Evolutionary conservation across 495 filamentous ascomycete genomes (phyloP).

Genomic region (Parathielavia appendiculata): DNA sequence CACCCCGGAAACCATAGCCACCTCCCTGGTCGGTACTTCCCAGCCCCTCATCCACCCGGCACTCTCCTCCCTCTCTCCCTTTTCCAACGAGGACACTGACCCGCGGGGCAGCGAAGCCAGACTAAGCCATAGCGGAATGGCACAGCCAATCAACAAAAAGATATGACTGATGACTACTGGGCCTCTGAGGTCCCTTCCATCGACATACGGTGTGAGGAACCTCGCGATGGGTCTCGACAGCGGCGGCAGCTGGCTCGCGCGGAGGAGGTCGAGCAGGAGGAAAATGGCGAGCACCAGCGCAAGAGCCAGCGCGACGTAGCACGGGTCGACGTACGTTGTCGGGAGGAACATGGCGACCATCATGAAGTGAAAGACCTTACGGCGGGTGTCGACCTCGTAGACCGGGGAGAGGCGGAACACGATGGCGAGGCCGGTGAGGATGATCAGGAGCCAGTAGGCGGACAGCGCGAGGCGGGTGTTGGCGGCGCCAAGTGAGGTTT

Average conservation of each 20-base stretch:
- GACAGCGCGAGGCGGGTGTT: slow-evolving; percentile 75
- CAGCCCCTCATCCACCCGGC: slow-evolving; percentile 70
- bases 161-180: slow-evolving; percentile 95
- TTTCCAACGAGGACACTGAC: slow-evolving; percentile 1
- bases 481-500: slow-evolving; percentile 60
- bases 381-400: slow-evolving; percentile 87
- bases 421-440: slow-evolving; percentile 63
- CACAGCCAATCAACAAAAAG: slow-evolving; percentile 93
- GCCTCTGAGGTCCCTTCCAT: slow-evolving; percentile 85
- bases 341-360: slow-evolving; percentile 95
- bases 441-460: slow-evolving; percentile 63
- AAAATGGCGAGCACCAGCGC: slow-evolving; percentile 72
- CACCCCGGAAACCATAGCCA: slow-evolving; percentile 84
- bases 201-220: slow-evolving; percentile 90
- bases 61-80: slow-evolving; percentile 26
- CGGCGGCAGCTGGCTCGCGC: slow-evolving; percentile 86
- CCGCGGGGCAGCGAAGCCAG: slow-evolving; percentile 60
- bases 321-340: slow-evolving; percentile 75
- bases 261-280: slow-evolving; percentile 79
- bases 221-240: slow-evolving; percentile 73
- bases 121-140: slow-evolving; percentile 89
- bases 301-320: slow-evolving; percentile 73
- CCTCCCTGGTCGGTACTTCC: slow-evolving; percentile 63
- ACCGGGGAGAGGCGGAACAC: slow-evolving; percentile 67
- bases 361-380: slow-evolving; percentile 98